Evolutionary conservation across 495 filamentous ascomycete species (phyloP), one percentile per base, ranked within the genome.

Genomic region (Penicillium alfredii): DNA sequence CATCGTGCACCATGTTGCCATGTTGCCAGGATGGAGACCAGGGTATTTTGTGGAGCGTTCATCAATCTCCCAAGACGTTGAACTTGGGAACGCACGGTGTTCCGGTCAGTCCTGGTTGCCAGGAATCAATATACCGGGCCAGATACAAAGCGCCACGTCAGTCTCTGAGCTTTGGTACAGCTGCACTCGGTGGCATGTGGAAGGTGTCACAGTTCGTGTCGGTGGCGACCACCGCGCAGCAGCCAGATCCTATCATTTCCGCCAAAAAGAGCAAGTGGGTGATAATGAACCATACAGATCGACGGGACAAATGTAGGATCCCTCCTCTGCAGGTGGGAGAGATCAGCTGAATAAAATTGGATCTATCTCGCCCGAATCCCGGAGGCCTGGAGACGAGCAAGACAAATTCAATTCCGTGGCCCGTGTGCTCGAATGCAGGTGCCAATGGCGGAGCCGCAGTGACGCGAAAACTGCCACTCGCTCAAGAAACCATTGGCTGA

Each of bases 141-240:
- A 68, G 58, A 64, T 55, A 52, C 42, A 55, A 53, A 35, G 33
- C 58, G 66, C 66, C 66, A 71, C 66, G 66, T 71, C 66, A 71
- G 57, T 58, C 54, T 59, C 56, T 47, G 59, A 61, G 57, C 55
- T 64, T 47, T 66, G 57, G 58, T 63, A 61, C 61, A 67, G 57
- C 50, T 67, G 64, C 64, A 68, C 64, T 49, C 45, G 56, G 57
- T 62, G 52, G 53, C 47, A 61, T 58, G 54, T 59, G 58, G 58
- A 58, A 58, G 39, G 58, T 63, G 58, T 57, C 55, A 70, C 55
- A 49, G 53, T 56, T 56, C 58, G 53, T 61, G 54, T 66, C 58
- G 53, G 46, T 49, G 51, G 60, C 53, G 62, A 48, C 40, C 35
- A 51, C 54, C 51, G 56, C 51, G 57, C 54, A 55, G 44, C 35